These are phyloP conservation scores for Solanum paucissectum DNA, from an alignment of 257 asterid genomes.

Conservation along the genomic window DNA sequence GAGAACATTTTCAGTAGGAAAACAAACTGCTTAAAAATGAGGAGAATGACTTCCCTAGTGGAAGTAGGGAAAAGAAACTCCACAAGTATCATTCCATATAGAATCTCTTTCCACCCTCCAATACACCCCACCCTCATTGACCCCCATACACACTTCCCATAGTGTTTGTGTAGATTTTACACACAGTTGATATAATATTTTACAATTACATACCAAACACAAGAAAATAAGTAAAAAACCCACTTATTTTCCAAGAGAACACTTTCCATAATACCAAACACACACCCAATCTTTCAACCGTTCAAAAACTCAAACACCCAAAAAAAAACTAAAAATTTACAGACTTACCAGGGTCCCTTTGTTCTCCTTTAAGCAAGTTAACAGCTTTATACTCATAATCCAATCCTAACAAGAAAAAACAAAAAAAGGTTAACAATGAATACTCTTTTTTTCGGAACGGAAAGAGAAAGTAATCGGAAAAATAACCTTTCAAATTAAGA, in stretches of 20 bases:
- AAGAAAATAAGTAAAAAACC: background rate
- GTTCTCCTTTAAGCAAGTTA: slow-evolving; percentile 71
- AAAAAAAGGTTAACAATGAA: background rate
- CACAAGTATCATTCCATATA: background rate
- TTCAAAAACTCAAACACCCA: background rate
- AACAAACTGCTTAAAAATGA: background rate
- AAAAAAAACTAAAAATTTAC: background rate
- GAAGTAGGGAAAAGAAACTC: background rate
- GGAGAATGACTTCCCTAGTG: background rate
- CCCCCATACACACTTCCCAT: background rate
- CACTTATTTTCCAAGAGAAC: background rate
- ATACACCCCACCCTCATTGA: background rate
- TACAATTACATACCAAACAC: background rate
- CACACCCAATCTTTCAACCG: background rate
- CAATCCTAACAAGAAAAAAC: slow-evolving; percentile 27
- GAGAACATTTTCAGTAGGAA: background rate
- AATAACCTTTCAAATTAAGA: slow-evolving; percentile 59
- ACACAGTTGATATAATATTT: background rate
- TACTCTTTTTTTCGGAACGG: background rate
- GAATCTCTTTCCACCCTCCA: background rate
- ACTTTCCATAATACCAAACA: background rate
- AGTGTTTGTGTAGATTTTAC: background rate
- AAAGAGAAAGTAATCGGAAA: background rate
- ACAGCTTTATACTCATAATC: slow-evolving; percentile 64
- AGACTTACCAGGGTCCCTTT: slow-evolving; percentile 50